Percentiles rank a stretch among this genome's conserved stretches.
These are phyloP conservation scores for Penicillium silybi DNA, from an alignment of 495 filamentous ascomycete species.

Conservation along the genomic window DNA sequence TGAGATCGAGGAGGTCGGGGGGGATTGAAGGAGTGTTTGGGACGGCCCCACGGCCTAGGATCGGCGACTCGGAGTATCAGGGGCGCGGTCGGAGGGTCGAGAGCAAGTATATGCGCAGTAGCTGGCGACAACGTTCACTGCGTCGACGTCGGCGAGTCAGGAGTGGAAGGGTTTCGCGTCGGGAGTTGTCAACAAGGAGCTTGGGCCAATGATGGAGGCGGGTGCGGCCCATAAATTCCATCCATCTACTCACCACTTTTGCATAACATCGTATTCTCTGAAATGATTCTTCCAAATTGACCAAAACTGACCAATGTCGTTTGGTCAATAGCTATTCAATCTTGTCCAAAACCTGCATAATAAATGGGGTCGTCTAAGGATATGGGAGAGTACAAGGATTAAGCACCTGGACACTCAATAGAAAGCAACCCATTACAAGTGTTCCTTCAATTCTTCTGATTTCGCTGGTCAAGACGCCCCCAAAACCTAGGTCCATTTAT, in stretches of 20 bases:
- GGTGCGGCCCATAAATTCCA: neutral
- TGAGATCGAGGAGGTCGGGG: slow-evolving; percentile 14
- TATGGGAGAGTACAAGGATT: too few relatives aligned
- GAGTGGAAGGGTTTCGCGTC: slow-evolving; percentile 26
- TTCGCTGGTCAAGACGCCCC: too few relatives aligned
- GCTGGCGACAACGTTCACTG: slow-evolving; percentile 11
- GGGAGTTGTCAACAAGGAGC: slow-evolving; percentile 41
- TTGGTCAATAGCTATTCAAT: too few relatives aligned
- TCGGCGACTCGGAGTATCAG: slow-evolving; percentile 12
- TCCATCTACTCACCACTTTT: neutral
- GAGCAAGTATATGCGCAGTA: slow-evolving; percentile 8
- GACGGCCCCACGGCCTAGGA: slow-evolving; percentile 38
- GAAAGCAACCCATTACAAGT: too few relatives aligned
- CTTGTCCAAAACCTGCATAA: too few relatives aligned
- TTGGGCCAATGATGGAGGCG: slow-evolving; percentile 36
- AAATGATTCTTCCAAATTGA: too few relatives aligned
- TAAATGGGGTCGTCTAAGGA: too few relatives aligned
- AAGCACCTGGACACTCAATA: too few relatives aligned
- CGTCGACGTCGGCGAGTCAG: slow-evolving; percentile 10
- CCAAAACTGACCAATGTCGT: too few relatives aligned
- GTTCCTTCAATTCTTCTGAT: too few relatives aligned
- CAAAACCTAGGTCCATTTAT: too few relatives aligned
- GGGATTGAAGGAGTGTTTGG: slow-evolving; percentile 23
- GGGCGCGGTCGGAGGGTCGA: neutral
- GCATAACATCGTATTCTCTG: neutral